phyloP scores from a whole-genome alignment of 2,329 filamentous ascomycete species.

The Nothopassalora personata region DNA sequence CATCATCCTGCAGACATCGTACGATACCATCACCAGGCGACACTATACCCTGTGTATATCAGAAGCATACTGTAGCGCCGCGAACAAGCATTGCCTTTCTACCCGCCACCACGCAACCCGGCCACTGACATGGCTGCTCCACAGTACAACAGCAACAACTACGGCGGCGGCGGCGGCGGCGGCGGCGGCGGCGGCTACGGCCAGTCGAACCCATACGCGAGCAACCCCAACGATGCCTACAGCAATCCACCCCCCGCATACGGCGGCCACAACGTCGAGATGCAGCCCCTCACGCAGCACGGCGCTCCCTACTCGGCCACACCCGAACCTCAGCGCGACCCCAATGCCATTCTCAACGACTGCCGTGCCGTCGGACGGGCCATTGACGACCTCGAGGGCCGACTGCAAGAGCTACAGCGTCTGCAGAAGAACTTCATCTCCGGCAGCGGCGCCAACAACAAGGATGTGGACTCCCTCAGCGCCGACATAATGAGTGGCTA shows the following conservation, averaged over 20 bases:
- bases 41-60: slow-evolving; percentile 4
- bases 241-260: slow-evolving; percentile 28
- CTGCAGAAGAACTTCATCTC: slow-evolving; percentile 68
- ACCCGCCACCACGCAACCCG: not conserved
- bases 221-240: slow-evolving; percentile 28
- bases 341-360: slow-evolving; percentile 77
- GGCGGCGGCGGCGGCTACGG: slow-evolving; percentile 46
- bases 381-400: slow-evolving; percentile 67
- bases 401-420: slow-evolving; percentile 65
- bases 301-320: slow-evolving; percentile 20
- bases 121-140: slow-evolving; percentile 17
- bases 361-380: slow-evolving; percentile 73
- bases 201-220: slow-evolving; percentile 52
- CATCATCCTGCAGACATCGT: not conserved
- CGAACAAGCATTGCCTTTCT: slow-evolving; percentile 3
- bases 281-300: slow-evolving; percentile 53
- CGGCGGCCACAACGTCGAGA: slow-evolving; percentile 55
- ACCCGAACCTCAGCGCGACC: slow-evolving; percentile 45
- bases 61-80: not conserved
- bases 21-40: not conserved
- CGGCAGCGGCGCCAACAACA: slow-evolving; percentile 58
- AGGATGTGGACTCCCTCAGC: slow-evolving; percentile 65
- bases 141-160: slow-evolving; percentile 32
- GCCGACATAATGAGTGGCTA: slow-evolving; percentile 79
- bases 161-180: slow-evolving; percentile 39